Conservation (phyloP, 1,284 basidiomycete genomes). For the Austroboletus sp. region DNA sequence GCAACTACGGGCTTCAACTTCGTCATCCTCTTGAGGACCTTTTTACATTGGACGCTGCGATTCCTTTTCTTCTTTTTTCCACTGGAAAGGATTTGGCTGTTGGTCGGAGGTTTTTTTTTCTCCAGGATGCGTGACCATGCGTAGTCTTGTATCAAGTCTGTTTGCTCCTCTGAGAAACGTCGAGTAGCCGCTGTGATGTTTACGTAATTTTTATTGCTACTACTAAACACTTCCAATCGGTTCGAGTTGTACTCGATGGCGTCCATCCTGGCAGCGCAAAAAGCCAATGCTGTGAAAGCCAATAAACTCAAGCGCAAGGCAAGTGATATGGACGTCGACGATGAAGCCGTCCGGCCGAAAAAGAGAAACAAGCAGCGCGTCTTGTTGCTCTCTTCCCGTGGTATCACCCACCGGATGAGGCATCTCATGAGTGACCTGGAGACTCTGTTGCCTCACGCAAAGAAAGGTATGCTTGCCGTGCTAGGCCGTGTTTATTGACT, state of each 20-base stretch:
- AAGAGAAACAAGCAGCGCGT: conserved; percentile 83
- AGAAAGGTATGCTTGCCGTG: conserved; percentile 68
- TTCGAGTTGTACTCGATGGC: conserved; percentile 43
- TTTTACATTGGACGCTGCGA: neutral
- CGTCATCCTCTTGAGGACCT: conserved; percentile 27
- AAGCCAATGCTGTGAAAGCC: conserved; percentile 48
- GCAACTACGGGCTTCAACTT: conserved; percentile 50
- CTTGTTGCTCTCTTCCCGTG: conserved; percentile 86
- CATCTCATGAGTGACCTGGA: conserved; percentile 96
- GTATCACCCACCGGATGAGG: conserved; percentile 93
- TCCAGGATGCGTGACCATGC: conserved; percentile 5
- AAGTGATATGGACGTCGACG: conserved; percentile 51
- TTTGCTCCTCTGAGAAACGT: too few species aligned
- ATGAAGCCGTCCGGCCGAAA: conserved; percentile 37
- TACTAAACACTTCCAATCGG: too few species aligned
- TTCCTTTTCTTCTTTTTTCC: neutral
- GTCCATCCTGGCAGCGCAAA: conserved; percentile 59
- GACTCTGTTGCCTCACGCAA: conserved; percentile 86
- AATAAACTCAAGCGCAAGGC: conserved; percentile 58
- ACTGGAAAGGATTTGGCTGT: conserved; percentile 1
- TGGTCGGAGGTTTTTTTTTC: conserved; percentile 4
- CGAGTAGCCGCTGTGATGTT: neutral
- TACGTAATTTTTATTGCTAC: neutral
- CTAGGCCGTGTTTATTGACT: neutral
- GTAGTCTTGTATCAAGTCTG: conserved; percentile 8